Evolutionary conservation across 2,329 filamentous ascomycete genomes (phyloP).

Genomic region (Fusarium albidum): DNA sequence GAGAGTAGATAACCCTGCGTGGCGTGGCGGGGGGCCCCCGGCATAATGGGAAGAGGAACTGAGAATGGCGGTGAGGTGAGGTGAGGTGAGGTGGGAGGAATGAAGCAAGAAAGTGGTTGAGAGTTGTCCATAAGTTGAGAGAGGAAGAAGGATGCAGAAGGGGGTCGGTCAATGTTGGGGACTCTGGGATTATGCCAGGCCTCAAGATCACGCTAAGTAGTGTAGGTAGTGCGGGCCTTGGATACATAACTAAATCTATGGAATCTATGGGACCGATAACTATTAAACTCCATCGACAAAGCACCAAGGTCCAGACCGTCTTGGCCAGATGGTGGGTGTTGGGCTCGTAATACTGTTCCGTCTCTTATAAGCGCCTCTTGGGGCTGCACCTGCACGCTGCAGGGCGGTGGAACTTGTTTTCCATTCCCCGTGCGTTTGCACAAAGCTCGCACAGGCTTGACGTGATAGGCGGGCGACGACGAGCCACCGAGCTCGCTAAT

Average conservation of each 20-base stretch:
- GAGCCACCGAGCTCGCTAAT: constrained; percentile 37
- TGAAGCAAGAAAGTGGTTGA: neutral
- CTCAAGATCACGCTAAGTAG: neutral
- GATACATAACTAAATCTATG: too few relatives aligned
- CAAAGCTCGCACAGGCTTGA: constrained; percentile 18
- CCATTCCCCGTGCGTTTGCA: constrained; percentile 15
- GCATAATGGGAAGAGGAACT: constrained; percentile 13
- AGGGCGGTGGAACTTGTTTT: constrained; percentile 14
- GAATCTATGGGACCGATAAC: constrained; percentile 7
- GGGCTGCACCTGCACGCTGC: constrained; percentile 26
- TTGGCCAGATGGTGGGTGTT: constrained; percentile 14
- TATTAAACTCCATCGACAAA: constrained; percentile 35
- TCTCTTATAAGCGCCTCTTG: constrained; percentile 6
- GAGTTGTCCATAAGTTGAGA: neutral
- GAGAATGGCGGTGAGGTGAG: constrained; percentile 21
- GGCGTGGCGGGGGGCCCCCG: constrained; percentile 12
- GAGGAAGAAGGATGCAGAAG: neutral
- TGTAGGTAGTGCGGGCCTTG: too few relatives aligned
- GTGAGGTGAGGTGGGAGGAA: neutral
- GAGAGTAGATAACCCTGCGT: constrained; percentile 24
- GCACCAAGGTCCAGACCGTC: constrained; percentile 36
- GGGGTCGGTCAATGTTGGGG: neutral
- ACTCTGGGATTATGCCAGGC: constrained; percentile 1
- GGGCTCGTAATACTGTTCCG: too few relatives aligned
- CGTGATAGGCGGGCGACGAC: constrained; percentile 29